phyloP scores from a whole-genome alignment of 805 yeast species.

The Cyberlindnera xishuangbannaensis region DNA sequence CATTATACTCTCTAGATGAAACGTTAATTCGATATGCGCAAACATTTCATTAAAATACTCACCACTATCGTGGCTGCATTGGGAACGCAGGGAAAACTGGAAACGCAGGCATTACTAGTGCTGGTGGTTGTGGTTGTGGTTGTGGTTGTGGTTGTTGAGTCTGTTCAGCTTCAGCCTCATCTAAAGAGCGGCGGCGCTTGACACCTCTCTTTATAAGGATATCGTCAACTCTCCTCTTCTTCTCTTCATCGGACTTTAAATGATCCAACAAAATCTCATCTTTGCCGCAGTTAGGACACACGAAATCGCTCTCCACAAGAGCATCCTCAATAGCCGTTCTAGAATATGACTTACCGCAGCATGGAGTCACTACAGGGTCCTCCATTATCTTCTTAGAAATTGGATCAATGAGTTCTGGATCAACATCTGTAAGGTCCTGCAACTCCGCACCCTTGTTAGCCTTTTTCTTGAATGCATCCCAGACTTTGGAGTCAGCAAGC shows the following conservation, averaged over 20 bases:
- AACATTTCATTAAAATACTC: too few species aligned
- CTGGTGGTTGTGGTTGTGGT: conserved; percentile 6
- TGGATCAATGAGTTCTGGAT: conserved; percentile 66
- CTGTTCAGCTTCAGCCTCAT: conserved; percentile 3
- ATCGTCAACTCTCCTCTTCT: conserved; percentile 46
- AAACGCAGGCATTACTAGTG: conserved; percentile 13
- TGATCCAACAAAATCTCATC: conserved; percentile 75
- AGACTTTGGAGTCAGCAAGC: conserved; percentile 87
- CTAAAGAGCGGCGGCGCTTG: conserved; percentile 18
- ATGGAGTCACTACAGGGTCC: conserved; percentile 78
- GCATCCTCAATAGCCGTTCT: conserved; percentile 57
- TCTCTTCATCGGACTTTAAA: conserved; percentile 54
- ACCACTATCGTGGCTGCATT: neutral
- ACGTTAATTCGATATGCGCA: too few species aligned
- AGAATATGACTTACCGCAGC: conserved; percentile 60
- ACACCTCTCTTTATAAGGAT: conserved; percentile 37
- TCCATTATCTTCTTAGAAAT: conserved; percentile 55
- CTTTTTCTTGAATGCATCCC: conserved; percentile 81
- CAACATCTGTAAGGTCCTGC: conserved; percentile 32
- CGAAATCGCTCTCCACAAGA: conserved; percentile 77
- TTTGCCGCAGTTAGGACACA: conserved; percentile 80
- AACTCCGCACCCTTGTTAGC: conserved; percentile 20
- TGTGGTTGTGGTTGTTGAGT: neutral
- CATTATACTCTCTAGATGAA: too few species aligned
- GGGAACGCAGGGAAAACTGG: conserved; percentile 3